These are phyloP conservation scores for Rhodofomes roseus DNA, from an alignment of 1,284 basidiomycete species.

Conservation along the genomic window DNA sequence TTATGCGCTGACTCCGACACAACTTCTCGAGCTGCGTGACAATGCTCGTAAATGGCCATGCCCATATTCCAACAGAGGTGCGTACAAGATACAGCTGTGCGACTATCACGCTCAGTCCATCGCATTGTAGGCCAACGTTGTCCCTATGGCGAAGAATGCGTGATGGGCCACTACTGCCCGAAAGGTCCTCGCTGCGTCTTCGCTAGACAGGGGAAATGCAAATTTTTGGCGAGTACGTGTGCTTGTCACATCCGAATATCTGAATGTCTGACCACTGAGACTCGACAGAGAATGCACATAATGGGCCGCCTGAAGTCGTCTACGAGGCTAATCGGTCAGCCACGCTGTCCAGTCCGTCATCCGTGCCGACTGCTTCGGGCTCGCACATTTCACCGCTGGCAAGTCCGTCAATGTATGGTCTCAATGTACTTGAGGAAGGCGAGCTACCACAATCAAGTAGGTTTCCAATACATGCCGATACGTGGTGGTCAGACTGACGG, in stretches of 20 bases:
- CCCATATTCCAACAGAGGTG: slow-evolving; percentile 31
- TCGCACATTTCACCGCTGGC: not conserved
- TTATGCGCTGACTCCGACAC: slow-evolving; percentile 31
- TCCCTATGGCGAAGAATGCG: slow-evolving; percentile 27
- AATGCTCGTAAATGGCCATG: slow-evolving; percentile 42
- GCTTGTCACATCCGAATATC: not conserved
- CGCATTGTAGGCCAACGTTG: slow-evolving; percentile 26
- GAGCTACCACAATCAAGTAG: not conserved
- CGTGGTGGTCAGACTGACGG: not conserved
- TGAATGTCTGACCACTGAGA: not conserved
- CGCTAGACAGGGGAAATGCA: slow-evolving; percentile 31
- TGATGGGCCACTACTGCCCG: slow-evolving; percentile 32
- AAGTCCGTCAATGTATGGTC: not conserved
- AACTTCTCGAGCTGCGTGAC: slow-evolving; percentile 31
- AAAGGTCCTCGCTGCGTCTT: slow-evolving; percentile 31
- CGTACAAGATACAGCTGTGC: not conserved
- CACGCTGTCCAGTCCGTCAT: not conserved
- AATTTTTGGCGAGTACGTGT: slow-evolving; percentile 32
- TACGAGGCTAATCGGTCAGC: not conserved
- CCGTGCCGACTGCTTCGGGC: not conserved
- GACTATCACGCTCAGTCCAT: not conserved
- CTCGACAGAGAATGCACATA: slow-evolving; percentile 19
- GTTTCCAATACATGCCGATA: not conserved
- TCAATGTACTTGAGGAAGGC: not conserved
- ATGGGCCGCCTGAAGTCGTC: not conserved